Base-by-base conservation (phyloP, 768 basidiomycete species). In the Pleurotus citrinopileatus region DNA sequence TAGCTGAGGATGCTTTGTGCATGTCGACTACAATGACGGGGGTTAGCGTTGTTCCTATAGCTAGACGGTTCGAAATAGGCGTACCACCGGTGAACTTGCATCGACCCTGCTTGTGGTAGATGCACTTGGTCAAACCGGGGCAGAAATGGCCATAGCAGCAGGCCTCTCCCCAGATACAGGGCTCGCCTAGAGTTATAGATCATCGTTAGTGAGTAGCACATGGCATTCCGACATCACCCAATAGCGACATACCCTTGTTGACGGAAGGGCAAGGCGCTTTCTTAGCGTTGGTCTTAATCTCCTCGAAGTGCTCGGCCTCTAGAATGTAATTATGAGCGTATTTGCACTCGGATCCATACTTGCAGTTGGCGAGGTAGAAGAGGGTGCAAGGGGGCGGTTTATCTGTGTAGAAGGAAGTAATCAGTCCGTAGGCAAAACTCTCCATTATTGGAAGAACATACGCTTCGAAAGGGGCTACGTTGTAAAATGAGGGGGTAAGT, bases 321-420 rank as follows among this genome's bases (percentile, higher is more conserved):
- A 87, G 67, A 27, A 81, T 55, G 61, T 86, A 87, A 59, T 87
- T 79, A 54, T 87, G 85, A 12, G 67, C 79, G 56, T 81, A 87
- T 67, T 76, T 80, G 63, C 85, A 87, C 22, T 76, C 74, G 7
- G 68, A 62, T 13, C 81, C 83, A 53, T 78, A 77, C 61, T 82
- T 81, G 71, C 86, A 87, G 43, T 71, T 74, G 26, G 80, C 75
- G 23, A 87, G 70, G 63, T 86, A 87, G 67, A 82, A 85, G 46
- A 84, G 67, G 15, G 83, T 86, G 63, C 86, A 87, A 13, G 86
- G 84, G 20, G 86, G 78, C 1, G 85, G 84, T 61, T 71, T 80
- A 60, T 86, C 84, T 83, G 61, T 27, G 58, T 29, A 52, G 38
- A 12, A 29, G 17, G 48, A 57, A 20, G 60, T 42, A 66, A 60